A percentile compares a stretch with the other conserved stretches of the same genome.
These are phyloP conservation scores for Teratosphaeria zuluensis DNA, from an alignment of 2,329 filamentous ascomycete genomes.

Conservation along the genomic window DNA sequence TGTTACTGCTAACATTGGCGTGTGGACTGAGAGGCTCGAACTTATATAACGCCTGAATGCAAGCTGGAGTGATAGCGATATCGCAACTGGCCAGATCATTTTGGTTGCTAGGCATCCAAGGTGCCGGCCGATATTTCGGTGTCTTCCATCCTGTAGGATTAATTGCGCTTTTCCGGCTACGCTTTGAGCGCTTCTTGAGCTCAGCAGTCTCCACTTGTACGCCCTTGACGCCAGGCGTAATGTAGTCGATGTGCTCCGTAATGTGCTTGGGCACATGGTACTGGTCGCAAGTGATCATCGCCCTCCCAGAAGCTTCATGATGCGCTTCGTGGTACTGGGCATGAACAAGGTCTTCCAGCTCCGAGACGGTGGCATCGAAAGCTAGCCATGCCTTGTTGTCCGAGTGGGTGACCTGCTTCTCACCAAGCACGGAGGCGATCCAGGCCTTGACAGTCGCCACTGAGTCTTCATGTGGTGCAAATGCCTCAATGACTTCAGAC, in stretches of 20 bases:
- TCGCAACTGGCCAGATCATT: conserved; percentile 12
- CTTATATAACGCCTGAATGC: conserved; percentile 15
- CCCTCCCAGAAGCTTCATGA: conserved; percentile 12
- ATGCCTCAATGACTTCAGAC: conserved; percentile 16
- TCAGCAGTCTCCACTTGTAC: conserved; percentile 7
- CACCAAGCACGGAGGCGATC: conserved; percentile 12
- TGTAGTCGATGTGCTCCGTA: conserved; percentile 18
- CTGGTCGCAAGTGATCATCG: conserved; percentile 9
- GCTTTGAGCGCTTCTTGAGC: conserved; percentile 3
- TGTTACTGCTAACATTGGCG: conserved; percentile 10
- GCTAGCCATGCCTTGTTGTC: conserved; percentile 26
- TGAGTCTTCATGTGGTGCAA: conserved; percentile 15
- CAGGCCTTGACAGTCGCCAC: conserved; percentile 17
- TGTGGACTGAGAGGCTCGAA: conserved; percentile 11
- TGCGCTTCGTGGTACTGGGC: conserved; percentile 20
- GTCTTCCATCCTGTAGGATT: conserved; percentile 1
- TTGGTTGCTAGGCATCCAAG: conserved; percentile 6
- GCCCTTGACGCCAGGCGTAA: conserved; percentile 21
- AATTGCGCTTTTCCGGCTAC: not conserved
- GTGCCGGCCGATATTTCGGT: conserved; percentile 4
- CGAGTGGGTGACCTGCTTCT: conserved; percentile 18
- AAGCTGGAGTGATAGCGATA: conserved; percentile 14
- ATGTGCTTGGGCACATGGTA: conserved; percentile 18
- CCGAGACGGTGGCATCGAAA: conserved; percentile 20
- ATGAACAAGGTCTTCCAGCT: conserved; percentile 19